Percentiles rank a stretch among this genome's conserved stretches.
Evolutionary conservation across 371 early-diverging fungal genomes (phyloP).

Genomic region (Mortierella sp.): DNA sequence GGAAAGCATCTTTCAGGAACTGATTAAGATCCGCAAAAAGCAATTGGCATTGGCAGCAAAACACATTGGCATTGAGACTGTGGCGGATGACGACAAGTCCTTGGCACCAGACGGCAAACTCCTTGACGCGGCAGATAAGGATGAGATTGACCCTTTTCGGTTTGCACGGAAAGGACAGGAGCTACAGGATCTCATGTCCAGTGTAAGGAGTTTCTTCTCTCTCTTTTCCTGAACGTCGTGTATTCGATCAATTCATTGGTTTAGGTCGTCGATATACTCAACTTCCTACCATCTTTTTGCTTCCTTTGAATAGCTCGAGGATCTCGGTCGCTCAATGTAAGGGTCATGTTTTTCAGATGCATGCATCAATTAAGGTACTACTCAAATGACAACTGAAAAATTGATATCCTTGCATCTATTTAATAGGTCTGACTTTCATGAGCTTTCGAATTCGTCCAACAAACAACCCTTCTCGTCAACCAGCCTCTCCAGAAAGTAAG

Average conservation of each 20-base stretch:
- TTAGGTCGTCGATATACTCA: neutral
- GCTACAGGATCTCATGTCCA: slow-evolving; percentile 53
- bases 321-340: slow-evolving; percentile 54
- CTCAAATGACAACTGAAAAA: neutral
- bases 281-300: neutral
- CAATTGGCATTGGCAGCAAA: slow-evolving; percentile 51
- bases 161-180: slow-evolving; percentile 54
- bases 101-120: slow-evolving; percentile 50
- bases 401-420: neutral
- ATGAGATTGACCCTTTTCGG: slow-evolving; percentile 42
- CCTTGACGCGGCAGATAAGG: slow-evolving; percentile 53
- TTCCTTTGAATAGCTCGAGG: slow-evolving; percentile 34
- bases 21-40: slow-evolving; percentile 53
- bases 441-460: slow-evolving; percentile 47
- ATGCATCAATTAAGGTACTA: neutral
- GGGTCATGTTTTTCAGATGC: neutral
- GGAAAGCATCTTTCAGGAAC: slow-evolving; percentile 56
- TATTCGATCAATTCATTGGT: too few species aligned
- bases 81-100: slow-evolving; percentile 51
- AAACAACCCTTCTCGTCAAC: slow-evolving; percentile 32
- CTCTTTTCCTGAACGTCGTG: neutral
- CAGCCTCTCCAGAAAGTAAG: slow-evolving; percentile 22
- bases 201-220: slow-evolving; percentile 19
- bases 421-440: slow-evolving; percentile 54
- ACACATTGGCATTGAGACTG: slow-evolving; percentile 55